A percentile compares a stretch with the other conserved stretches of the same genome.
These are phyloP conservation scores for Cicer judaicum DNA, from an alignment of 306 rosid species.

Conservation along the genomic window DNA sequence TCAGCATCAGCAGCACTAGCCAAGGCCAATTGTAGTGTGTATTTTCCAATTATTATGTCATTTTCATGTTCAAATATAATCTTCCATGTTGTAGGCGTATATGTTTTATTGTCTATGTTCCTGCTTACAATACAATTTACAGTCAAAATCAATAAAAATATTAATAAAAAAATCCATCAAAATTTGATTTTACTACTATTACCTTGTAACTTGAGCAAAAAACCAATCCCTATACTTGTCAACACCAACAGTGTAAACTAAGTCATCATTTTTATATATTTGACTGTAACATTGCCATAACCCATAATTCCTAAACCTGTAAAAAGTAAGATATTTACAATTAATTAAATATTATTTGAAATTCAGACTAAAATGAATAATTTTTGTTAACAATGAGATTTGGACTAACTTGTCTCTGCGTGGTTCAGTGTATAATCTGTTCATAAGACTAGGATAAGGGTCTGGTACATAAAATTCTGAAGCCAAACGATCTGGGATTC, in stretches of 20 bases:
- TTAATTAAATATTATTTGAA: neutral
- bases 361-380: neutral
- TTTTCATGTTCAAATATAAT: constrained; percentile 53
- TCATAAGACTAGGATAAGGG: constrained; percentile 72
- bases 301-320: constrained; percentile 75
- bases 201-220: constrained; percentile 69
- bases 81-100: constrained; percentile 77
- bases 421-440: constrained; percentile 50
- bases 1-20: constrained; percentile 61
- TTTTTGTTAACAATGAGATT: neutral
- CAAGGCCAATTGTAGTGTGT: constrained; percentile 79
- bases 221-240: constrained; percentile 60
- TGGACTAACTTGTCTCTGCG: constrained; percentile 55
- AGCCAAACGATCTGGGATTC: constrained; percentile 79
- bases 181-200: neutral
- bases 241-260: constrained; percentile 55
- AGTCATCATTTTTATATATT: constrained; percentile 55
- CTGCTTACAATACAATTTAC: constrained; percentile 46
- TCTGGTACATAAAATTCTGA: constrained; percentile 78
- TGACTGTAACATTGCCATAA: constrained; percentile 72
- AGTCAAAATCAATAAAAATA: neutral
- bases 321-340: neutral
- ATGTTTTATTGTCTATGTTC: constrained; percentile 53
- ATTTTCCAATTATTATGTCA: constrained; percentile 46
- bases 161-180: neutral